Percentiles rank a stretch among this genome's conserved stretches.
Evolutionary conservation across 2,329 filamentous ascomycete species (phyloP).

Genomic region (Passalora sequoiae): DNA sequence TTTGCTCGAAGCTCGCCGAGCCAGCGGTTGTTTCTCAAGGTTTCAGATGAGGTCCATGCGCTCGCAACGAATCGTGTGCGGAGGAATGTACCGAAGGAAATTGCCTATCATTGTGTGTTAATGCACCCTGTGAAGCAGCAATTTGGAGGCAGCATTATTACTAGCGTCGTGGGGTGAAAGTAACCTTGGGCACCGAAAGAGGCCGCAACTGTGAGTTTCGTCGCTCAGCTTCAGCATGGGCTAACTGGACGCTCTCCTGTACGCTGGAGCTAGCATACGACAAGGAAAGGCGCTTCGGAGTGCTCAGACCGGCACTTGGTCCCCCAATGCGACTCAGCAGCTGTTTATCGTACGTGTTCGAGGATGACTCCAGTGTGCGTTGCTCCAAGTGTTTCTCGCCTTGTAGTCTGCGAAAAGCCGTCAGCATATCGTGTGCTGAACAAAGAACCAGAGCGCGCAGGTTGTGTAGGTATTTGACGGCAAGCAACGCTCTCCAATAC

Average conservation of each 20-base stretch:
- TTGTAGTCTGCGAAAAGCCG: slow-evolving; percentile 44
- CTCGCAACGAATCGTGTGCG: neutral
- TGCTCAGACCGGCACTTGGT: slow-evolving; percentile 44
- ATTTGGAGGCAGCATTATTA: slow-evolving; percentile 6
- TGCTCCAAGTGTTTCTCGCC: slow-evolving; percentile 57
- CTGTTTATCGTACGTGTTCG: slow-evolving; percentile 59
- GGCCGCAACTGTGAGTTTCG: slow-evolving; percentile 39
- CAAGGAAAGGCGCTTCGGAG: slow-evolving; percentile 44
- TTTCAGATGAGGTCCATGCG: neutral
- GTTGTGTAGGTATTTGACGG: too few species aligned
- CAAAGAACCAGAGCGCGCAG: too few species aligned
- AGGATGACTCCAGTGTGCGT: slow-evolving; percentile 53
- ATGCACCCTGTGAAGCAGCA: neutral
- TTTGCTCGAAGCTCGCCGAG: slow-evolving; percentile 6
- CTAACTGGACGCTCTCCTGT: slow-evolving; percentile 31
- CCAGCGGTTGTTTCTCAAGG: slow-evolving; percentile 6
- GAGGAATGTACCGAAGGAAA: slow-evolving; percentile 6
- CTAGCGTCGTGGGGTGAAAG: slow-evolving; percentile 10
- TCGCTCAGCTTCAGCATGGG: slow-evolving; percentile 37
- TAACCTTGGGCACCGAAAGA: slow-evolving; percentile 43
- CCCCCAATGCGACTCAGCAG: slow-evolving; percentile 59
- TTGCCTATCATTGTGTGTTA: slow-evolving; percentile 3
- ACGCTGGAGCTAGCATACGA: slow-evolving; percentile 25
- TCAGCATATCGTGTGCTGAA: slow-evolving; percentile 19
- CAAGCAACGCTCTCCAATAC: too few species aligned